Conservation (phyloP, 345 rosid species). For the Gossypium australe region DNA sequence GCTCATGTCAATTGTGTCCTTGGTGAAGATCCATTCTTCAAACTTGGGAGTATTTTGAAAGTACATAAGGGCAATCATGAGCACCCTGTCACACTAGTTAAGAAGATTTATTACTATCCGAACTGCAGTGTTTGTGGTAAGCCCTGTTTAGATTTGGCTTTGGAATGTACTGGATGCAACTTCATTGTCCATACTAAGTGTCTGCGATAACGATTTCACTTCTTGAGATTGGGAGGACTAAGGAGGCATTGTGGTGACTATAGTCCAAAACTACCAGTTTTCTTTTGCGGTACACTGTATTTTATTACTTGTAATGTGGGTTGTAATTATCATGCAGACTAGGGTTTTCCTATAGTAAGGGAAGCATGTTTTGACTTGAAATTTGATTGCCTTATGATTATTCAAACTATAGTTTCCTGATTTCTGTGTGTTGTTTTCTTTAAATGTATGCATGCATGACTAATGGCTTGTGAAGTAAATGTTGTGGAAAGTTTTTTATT, state of each 20-base stretch:
- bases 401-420: no score
- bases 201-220: background rate
- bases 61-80: accelerated
- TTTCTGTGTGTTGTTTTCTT: no score
- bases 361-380: no score
- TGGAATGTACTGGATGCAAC: background rate
- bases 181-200: background rate
- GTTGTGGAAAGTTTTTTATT: no score
- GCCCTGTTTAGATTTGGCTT: background rate
- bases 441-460: no score
- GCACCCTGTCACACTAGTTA: background rate
- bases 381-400: no score
- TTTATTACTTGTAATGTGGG: no score
- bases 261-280: background rate
- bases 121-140: background rate
- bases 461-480: no score
- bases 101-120: background rate
- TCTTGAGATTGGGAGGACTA: no score
- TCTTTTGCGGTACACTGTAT: background rate
- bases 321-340: no score
- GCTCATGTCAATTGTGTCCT: background rate
- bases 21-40: no score
- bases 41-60: accelerated
- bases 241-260: background rate
- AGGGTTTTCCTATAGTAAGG: no score